These are phyloP conservation scores for Dissoconium aciculare DNA, from an alignment of 2,329 filamentous ascomycete species.

Conservation along the genomic window DNA sequence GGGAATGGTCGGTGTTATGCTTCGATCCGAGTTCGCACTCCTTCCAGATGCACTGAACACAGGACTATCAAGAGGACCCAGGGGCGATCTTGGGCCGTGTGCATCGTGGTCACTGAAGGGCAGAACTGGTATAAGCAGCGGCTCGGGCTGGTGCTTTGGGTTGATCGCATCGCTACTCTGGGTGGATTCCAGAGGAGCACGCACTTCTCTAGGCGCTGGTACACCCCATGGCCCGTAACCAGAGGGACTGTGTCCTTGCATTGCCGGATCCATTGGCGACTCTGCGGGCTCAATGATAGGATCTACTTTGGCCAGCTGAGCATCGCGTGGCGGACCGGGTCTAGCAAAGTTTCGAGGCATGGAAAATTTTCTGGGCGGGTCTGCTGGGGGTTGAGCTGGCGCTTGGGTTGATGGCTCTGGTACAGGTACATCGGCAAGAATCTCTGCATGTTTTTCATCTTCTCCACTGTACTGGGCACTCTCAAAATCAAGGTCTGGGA, in stretches of 20 bases:
- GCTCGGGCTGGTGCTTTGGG: no score
- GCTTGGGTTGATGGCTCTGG: no score
- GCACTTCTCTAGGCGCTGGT: not conserved
- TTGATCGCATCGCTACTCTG: no score
- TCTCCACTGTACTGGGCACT: constrained; percentile 9
- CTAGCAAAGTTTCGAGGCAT: constrained; percentile 12
- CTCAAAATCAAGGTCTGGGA: constrained; percentile 12
- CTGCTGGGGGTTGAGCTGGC: constrained; percentile 13
- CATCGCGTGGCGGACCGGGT: constrained; percentile 6
- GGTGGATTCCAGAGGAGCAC: constrained; percentile 1
- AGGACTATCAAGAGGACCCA: not conserved
- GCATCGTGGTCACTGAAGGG: not conserved
- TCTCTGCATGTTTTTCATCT: constrained; percentile 11
- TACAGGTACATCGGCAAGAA: constrained; percentile 13
- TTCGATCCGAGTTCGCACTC: no score
- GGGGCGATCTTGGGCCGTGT: not conserved
- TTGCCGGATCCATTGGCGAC: constrained; percentile 22
- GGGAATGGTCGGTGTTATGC: not conserved
- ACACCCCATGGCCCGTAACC: constrained; percentile 10
- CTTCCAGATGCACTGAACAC: not conserved
- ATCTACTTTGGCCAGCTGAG: constrained; percentile 4
- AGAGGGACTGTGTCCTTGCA: constrained; percentile 6
- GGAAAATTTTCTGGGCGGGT: constrained; percentile 14
- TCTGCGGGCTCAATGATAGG: constrained; percentile 11
- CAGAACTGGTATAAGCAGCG: not conserved